These are phyloP conservation scores for Canna indica DNA, from an alignment of 176 grass and related monocot species.

Conservation along the genomic window DNA sequence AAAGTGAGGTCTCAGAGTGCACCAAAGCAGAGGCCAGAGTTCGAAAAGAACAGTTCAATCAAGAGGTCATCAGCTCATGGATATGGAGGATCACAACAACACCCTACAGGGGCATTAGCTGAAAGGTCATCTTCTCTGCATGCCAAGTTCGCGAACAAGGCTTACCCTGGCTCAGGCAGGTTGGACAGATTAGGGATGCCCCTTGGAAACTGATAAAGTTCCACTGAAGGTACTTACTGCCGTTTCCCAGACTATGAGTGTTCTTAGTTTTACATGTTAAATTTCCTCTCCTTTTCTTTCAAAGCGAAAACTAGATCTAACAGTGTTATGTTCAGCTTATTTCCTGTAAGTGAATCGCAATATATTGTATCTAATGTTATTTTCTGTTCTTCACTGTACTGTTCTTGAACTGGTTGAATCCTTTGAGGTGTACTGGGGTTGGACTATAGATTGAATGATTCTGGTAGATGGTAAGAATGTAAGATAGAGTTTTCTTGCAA, in stretches of 20 bases:
- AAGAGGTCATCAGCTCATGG: slow-evolving; percentile 34
- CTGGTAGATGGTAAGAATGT: too few species aligned
- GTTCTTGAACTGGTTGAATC: not conserved
- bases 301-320: not conserved
- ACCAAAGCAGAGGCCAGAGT: slow-evolving; percentile 58
- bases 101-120: slow-evolving; percentile 6
- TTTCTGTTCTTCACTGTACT: not conserved
- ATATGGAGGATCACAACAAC: slow-evolving; percentile 8
- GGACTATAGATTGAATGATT: too few species aligned
- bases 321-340: not conserved
- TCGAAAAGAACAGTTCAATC: slow-evolving; percentile 43
- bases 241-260: slow-evolving; percentile 6
- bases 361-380: not conserved
- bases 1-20: slow-evolving; percentile 85
- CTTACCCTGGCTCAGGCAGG: slow-evolving; percentile 34
- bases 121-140: slow-evolving; percentile 38
- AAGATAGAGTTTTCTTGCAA: too few species aligned
- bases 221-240: not conserved
- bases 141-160: slow-evolving; percentile 32
- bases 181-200: slow-evolving; percentile 37
- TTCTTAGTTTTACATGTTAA: not conserved
- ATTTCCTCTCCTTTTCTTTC: not conserved
- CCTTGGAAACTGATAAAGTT: slow-evolving; percentile 19
- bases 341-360: not conserved
- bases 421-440: too few species aligned